Evolutionary conservation across 139 green algal species (phyloP).

Genomic region (Picochlorum sp.): DNA sequence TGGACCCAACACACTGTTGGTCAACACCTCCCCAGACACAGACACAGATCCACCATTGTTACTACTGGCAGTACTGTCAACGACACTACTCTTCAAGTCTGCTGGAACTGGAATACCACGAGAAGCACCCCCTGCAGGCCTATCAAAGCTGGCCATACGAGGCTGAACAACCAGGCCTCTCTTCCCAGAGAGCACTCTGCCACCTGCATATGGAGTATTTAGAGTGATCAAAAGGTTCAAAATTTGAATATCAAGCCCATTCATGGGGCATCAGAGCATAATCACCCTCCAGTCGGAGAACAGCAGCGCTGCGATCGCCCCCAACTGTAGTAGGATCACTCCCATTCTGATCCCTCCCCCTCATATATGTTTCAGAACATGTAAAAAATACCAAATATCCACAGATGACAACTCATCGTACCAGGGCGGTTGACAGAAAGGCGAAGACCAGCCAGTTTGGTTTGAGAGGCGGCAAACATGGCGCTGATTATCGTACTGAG

Average conservation of each 20-base stretch:
- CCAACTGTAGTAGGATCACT: no score
- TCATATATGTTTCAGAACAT: not conserved
- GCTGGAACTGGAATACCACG: conserved; percentile 5
- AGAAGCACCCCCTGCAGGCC: conserved; percentile 12
- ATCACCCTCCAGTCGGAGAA: no score
- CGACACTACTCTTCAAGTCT: not conserved
- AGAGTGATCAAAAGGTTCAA: no score
- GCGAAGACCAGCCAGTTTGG: not conserved
- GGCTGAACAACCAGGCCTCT: not conserved
- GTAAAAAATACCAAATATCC: not conserved
- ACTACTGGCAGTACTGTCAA: not conserved
- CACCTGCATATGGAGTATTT: no score
- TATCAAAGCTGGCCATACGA: not conserved
- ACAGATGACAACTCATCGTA: not conserved
- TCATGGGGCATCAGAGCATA: no score
- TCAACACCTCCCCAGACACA: conserved; percentile 9
- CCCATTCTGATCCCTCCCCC: no score
- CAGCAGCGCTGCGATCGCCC: no score
- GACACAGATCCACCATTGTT: not conserved
- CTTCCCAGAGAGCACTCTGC: no score
- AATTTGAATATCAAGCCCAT: no score
- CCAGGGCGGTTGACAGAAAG: not conserved
- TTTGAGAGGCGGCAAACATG: not conserved
- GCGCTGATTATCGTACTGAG: not conserved
- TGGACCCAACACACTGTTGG: not conserved